Percentiles rank a stretch among this genome's conserved stretches.
These are phyloP conservation scores for Vachellia collinsii DNA, from an alignment of 306 rosid genomes.

Conservation along the genomic window DNA sequence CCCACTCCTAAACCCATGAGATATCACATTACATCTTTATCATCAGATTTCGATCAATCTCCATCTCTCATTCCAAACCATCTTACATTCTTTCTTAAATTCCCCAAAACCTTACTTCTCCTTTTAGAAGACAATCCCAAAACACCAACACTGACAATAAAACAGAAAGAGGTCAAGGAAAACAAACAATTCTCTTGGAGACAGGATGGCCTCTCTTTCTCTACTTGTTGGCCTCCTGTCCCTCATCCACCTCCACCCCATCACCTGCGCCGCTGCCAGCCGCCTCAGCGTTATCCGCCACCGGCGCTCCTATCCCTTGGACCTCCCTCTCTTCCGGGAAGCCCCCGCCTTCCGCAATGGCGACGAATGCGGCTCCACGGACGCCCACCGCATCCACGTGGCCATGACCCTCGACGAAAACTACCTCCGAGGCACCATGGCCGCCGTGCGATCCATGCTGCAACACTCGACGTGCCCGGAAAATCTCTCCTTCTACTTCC, in stretches of 20 bases:
- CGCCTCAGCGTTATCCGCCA: slow-evolving; percentile 41
- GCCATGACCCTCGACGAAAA: slow-evolving; percentile 76
- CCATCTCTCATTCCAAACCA: neutral
- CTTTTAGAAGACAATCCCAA: neutral
- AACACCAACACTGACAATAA: neutral
- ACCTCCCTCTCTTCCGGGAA: slow-evolving; percentile 56
- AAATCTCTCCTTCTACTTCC: slow-evolving; percentile 59
- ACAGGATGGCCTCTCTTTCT: slow-evolving; percentile 64
- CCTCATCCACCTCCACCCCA: slow-evolving; percentile 41
- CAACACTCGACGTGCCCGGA: slow-evolving; percentile 72
- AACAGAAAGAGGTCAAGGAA: neutral
- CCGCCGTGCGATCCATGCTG: slow-evolving; percentile 60
- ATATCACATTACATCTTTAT: slow-evolving; percentile 12
- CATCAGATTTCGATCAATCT: slow-evolving; percentile 26
- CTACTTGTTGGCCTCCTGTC: slow-evolving; percentile 73
- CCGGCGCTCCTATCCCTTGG: slow-evolving; percentile 6
- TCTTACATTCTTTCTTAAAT: slow-evolving; percentile 2
- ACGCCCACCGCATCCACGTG: slow-evolving; percentile 47
- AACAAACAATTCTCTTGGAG: neutral
- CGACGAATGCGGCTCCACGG: slow-evolving; percentile 43
- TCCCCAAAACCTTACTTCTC: slow-evolving; percentile 27
- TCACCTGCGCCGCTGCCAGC: slow-evolving; percentile 36
- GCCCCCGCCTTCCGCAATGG: slow-evolving; percentile 72
- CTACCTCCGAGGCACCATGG: slow-evolving; percentile 74
- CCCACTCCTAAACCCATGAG: neutral